Conservation (phyloP, 768 basidiomycete species). For the Suillus fuscotomentosus region DNA sequence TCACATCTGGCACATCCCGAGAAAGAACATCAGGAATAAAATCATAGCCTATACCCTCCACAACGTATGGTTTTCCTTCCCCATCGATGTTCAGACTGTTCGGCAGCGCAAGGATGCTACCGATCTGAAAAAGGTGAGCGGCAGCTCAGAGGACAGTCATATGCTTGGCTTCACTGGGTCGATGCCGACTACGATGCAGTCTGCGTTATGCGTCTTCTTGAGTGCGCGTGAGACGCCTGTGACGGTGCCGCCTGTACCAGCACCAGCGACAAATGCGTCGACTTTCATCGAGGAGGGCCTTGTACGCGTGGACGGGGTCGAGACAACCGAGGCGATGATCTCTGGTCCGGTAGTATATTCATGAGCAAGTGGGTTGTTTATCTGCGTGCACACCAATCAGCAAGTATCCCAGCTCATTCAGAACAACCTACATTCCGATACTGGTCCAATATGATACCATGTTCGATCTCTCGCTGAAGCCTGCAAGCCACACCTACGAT, state of each 20-base stretch:
- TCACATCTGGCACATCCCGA: constrained; percentile 55
- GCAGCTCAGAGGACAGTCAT: not conserved
- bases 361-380: constrained; percentile 89
- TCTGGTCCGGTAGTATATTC: constrained; percentile 90
- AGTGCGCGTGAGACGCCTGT: constrained; percentile 83
- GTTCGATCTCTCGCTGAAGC: constrained; percentile 73
- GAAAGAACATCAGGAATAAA: constrained; percentile 88
- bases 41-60: constrained; percentile 98
- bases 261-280: constrained; percentile 79
- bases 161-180: constrained; percentile 69
- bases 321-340: constrained; percentile 76
- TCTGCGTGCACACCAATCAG: constrained; percentile 32
- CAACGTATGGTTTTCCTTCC: constrained; percentile 57
- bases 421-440: constrained; percentile 64
- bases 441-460: constrained; percentile 91
- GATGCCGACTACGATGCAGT: constrained; percentile 76
- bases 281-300: constrained; percentile 72
- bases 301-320: constrained; percentile 57
- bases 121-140: constrained; percentile 52
- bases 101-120: constrained; percentile 83
- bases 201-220: constrained; percentile 73
- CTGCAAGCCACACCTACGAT: constrained; percentile 81
- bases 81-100: constrained; percentile 56
- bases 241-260: constrained; percentile 95
- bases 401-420: not conserved